phyloP scores from a whole-genome alignment of 1,139 yeast genomes.

The Suhomyces terraborum region DNA sequence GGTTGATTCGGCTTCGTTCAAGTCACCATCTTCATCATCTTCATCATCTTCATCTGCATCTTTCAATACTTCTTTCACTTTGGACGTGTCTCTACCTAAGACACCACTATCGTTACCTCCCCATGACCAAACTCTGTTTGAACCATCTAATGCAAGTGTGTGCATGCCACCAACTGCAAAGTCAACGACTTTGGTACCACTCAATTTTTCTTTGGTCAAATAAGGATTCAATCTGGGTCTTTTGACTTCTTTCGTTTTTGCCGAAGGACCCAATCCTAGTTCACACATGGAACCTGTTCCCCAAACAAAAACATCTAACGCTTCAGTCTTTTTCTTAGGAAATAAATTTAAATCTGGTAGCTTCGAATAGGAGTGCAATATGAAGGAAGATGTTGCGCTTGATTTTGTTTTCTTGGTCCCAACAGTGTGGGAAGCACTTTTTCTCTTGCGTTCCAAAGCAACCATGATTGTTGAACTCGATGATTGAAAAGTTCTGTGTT shows the following conservation, averaged over 20 bases:
- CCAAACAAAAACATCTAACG: constrained; percentile 83
- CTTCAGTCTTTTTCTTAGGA: constrained; percentile 42
- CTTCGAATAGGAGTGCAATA: constrained; percentile 51
- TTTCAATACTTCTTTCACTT: constrained; percentile 60
- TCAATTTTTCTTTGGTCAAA: constrained; percentile 59
- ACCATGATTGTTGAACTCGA: constrained; percentile 35
- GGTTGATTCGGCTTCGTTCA: constrained; percentile 85
- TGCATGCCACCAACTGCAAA: constrained; percentile 97
- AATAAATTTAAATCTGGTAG: constrained; percentile 47
- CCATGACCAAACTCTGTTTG: constrained; percentile 91
- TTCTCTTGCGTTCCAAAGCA: constrained; percentile 46
- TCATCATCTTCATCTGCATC: constrained; percentile 62
- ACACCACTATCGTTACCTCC: constrained; percentile 94
- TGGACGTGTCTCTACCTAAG: constrained; percentile 82
- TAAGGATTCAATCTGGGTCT: constrained; percentile 90
- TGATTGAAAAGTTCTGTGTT: not conserved
- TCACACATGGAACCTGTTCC: constrained; percentile 98
- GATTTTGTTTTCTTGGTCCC: constrained; percentile 35
- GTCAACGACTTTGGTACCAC: constrained; percentile 61
- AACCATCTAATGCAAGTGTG: constrained; percentile 73
- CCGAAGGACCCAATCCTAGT: constrained; percentile 87
- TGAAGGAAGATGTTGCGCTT: constrained; percentile 42
- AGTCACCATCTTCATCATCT: constrained; percentile 75
- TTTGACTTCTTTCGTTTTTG: constrained; percentile 87
- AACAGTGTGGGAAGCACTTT: constrained; percentile 18